Conservation (phyloP, 1,139 yeast genomes). For the Suhomyces atakaporum region DNA sequence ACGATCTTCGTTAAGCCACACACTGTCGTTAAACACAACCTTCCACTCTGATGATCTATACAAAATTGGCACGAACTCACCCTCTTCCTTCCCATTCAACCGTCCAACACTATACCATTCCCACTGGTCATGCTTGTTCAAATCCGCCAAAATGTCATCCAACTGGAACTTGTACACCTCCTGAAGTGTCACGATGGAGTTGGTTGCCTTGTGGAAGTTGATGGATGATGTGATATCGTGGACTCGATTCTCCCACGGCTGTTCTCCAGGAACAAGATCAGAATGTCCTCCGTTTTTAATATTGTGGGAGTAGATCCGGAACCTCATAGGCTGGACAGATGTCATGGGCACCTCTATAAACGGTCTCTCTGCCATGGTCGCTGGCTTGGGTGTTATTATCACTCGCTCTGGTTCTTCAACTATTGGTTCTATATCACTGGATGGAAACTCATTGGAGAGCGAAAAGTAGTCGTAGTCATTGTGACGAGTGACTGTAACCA, state of each 20-base stretch:
- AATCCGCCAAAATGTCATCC: slow-evolving; percentile 31
- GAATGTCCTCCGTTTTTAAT: slow-evolving; percentile 38
- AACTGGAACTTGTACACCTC: slow-evolving; percentile 39
- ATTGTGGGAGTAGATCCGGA: slow-evolving; percentile 43
- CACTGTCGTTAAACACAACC: slow-evolving; percentile 30
- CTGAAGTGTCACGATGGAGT: slow-evolving; percentile 37
- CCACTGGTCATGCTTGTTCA: slow-evolving; percentile 36
- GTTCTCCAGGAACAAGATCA: slow-evolving; percentile 32
- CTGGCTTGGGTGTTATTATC: too few relatives aligned
- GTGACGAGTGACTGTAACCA: background rate
- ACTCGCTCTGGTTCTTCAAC: too few relatives aligned
- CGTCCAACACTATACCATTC: slow-evolving; percentile 37
- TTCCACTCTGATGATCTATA: slow-evolving; percentile 36
- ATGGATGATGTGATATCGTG: slow-evolving; percentile 32
- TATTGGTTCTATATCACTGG: too few relatives aligned
- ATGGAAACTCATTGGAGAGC: too few relatives aligned
- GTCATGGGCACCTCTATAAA: slow-evolving; percentile 21
- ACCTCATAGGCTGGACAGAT: slow-evolving; percentile 19
- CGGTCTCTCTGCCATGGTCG: slow-evolving; percentile 20
- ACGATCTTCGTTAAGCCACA: slow-evolving; percentile 38
- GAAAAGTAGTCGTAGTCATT: too few relatives aligned
- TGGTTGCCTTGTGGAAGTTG: slow-evolving; percentile 24
- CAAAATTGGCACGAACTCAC: slow-evolving; percentile 40
- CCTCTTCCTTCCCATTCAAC: slow-evolving; percentile 33
- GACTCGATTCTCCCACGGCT: slow-evolving; percentile 31